A percentile compares a stretch with the other conserved stretches of the same genome.
phyloP scores from a whole-genome alignment of 495 filamentous ascomycete genomes.

The Acidomyces sp. region DNA sequence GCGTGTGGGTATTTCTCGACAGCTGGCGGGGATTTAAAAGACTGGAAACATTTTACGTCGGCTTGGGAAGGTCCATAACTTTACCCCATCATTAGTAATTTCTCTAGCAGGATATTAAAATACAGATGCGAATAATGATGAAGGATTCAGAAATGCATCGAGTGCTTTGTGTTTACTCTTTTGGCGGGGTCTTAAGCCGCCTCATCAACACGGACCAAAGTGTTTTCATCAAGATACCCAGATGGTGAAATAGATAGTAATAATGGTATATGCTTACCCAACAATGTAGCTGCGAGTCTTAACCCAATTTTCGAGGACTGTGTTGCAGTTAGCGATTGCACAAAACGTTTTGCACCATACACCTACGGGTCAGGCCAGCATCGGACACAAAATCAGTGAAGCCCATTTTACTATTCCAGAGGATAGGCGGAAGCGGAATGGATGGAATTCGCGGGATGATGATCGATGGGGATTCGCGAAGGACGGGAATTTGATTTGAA shows the following conservation, averaged over 20 bases:
- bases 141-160: slow-evolving; percentile 69
- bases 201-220: slow-evolving; percentile 99
- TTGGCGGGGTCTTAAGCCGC: slow-evolving; percentile 90
- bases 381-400: slow-evolving; percentile 87
- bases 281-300: slow-evolving; percentile 83
- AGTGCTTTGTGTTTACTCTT: slow-evolving; percentile 74
- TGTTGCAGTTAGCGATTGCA: slow-evolving; percentile 29
- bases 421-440: too few species aligned
- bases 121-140: slow-evolving; percentile 12
- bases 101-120: background rate
- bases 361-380: slow-evolving; percentile 71
- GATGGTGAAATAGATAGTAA: slow-evolving; percentile 3
- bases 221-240: slow-evolving; percentile 64
- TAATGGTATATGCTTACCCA: slow-evolving; percentile 48
- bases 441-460: too few species aligned
- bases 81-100: slow-evolving; percentile 5
- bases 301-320: slow-evolving; percentile 88
- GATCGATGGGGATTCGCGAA: too few species aligned
- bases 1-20: slow-evolving; percentile 82
- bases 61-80: slow-evolving; percentile 85
- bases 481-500: too few species aligned
- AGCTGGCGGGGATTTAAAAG: slow-evolving; percentile 59
- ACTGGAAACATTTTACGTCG: slow-evolving; percentile 90
- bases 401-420: too few species aligned
- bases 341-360: background rate